phyloP scores from a whole-genome alignment of 495 filamentous ascomycete genomes.

The Jackrogersella multiformis region DNA sequence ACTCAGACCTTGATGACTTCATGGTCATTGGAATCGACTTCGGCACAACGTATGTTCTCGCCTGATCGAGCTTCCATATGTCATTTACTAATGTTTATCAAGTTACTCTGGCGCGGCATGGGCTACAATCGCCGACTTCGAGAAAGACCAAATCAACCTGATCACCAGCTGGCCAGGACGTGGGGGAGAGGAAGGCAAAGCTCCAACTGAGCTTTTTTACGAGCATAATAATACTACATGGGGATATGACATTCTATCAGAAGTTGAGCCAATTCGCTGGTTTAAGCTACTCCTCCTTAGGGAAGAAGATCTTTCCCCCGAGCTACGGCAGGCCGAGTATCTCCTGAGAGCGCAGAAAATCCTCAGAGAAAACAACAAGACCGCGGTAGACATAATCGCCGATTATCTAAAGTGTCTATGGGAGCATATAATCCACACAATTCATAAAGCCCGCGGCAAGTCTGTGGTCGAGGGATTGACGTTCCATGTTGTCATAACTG shows the following conservation, averaged over 20 bases:
- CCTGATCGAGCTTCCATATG: too few relatives aligned
- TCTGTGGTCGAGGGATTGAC: slow-evolving; percentile 26
- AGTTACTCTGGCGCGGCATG: slow-evolving; percentile 44
- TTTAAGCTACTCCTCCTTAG: slow-evolving; percentile 45
- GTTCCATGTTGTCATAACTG: slow-evolving; percentile 42
- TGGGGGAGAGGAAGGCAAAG: slow-evolving; percentile 33
- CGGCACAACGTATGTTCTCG: slow-evolving; percentile 35
- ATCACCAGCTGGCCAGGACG: slow-evolving; percentile 36
- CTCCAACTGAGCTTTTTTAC: slow-evolving; percentile 33
- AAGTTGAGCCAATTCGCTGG: slow-evolving; percentile 40
- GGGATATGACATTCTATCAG: slow-evolving; percentile 37
- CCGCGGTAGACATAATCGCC: slow-evolving; percentile 24
- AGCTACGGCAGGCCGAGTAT: slow-evolving; percentile 17
- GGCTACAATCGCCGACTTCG: slow-evolving; percentile 30
- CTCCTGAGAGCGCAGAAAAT: neutral
- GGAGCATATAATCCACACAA: slow-evolving; percentile 25
- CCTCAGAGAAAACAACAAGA: slow-evolving; percentile 2
- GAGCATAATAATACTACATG: slow-evolving; percentile 29
- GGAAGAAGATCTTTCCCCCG: slow-evolving; percentile 25
- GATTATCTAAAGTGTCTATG: slow-evolving; percentile 35
- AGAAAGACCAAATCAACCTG: slow-evolving; percentile 25
- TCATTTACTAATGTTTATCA: neutral
- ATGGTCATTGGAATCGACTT: slow-evolving; percentile 46
- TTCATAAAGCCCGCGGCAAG: slow-evolving; percentile 8
- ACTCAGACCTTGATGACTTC: neutral